Conservation (phyloP, 208 protist genomes). For the Blechomonas ayalai region DNA sequence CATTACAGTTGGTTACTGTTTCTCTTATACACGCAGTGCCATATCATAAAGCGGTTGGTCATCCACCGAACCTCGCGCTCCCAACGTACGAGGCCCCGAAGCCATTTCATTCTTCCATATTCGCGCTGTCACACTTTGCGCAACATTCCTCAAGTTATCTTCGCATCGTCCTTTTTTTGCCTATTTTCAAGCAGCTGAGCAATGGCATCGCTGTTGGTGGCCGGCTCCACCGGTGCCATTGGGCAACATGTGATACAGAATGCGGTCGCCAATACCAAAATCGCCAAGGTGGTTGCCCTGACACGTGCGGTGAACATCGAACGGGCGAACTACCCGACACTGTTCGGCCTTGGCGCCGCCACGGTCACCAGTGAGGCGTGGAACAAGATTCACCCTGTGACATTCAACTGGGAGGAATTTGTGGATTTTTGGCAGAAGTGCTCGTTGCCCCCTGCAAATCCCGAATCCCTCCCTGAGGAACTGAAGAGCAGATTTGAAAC, state of each 20-base stretch:
- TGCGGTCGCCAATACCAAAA: constrained; percentile 22
- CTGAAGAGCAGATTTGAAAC: constrained; percentile 2
- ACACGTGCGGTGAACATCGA: constrained; percentile 20
- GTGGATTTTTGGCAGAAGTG: constrained; percentile 19
- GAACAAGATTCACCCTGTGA: constrained; percentile 21
- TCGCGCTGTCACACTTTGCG: background rate
- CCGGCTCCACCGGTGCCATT: constrained; percentile 66
- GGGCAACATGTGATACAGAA: constrained; percentile 48
- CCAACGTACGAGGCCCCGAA: background rate
- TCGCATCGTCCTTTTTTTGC: background rate
- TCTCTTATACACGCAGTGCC: background rate
- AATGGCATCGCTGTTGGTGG: constrained; percentile 57
- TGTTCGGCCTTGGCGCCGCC: constrained; percentile 29
- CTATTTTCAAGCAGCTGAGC: background rate
- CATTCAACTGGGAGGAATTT: constrained; percentile 64
- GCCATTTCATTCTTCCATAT: background rate
- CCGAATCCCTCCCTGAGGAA: background rate
- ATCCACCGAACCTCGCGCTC: background rate
- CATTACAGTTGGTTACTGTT: background rate
- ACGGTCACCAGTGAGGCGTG: constrained; percentile 18
- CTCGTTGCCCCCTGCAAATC: background rate
- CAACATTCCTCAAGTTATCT: background rate
- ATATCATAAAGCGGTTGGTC: no score
- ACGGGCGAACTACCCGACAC: constrained; percentile 13
- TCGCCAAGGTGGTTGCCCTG: constrained; percentile 56